Evolutionary conservation across 345 rosid genomes (phyloP).

Genomic region (Rhizophora apiculata): DNA sequence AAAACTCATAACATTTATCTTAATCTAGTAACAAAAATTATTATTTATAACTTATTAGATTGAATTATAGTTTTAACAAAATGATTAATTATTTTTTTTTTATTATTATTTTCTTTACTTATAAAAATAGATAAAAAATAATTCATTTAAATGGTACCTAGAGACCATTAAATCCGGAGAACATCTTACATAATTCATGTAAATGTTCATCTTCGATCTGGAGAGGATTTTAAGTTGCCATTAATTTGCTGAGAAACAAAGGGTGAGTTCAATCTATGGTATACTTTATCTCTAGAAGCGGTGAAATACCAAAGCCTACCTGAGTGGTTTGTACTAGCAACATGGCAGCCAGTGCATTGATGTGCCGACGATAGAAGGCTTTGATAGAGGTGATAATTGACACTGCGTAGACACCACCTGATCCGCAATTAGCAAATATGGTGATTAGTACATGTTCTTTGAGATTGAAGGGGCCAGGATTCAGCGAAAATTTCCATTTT

Average conservation of each 20-base stretch:
- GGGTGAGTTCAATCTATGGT: no score
- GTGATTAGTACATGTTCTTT: conserved; percentile 51
- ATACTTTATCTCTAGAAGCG: background rate
- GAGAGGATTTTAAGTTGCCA: no score
- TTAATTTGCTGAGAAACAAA: no score
- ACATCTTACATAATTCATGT: background rate
- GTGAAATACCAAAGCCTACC: conserved; percentile 27
- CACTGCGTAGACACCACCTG: conserved; percentile 25
- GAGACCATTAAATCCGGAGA: background rate
- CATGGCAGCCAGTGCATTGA: conserved; percentile 37
- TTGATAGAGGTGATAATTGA: conserved; percentile 30
- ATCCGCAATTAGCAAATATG: conserved; percentile 39
- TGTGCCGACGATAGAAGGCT: conserved; percentile 32
- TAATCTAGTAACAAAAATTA: no score
- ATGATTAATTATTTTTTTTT: no score
- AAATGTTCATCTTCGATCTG: no score
- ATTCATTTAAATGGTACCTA: no score
- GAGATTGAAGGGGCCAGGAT: conserved; percentile 52
- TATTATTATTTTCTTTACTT: no score
- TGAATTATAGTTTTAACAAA: no score
- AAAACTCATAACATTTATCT: no score
- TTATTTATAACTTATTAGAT: no score
- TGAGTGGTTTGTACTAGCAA: conserved; percentile 69
- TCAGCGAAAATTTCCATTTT: conserved; percentile 44
- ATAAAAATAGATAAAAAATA: no score